phyloP scores from a whole-genome alignment of 2,329 filamentous ascomycete genomes.

The Verticillium isaacii region DNA sequence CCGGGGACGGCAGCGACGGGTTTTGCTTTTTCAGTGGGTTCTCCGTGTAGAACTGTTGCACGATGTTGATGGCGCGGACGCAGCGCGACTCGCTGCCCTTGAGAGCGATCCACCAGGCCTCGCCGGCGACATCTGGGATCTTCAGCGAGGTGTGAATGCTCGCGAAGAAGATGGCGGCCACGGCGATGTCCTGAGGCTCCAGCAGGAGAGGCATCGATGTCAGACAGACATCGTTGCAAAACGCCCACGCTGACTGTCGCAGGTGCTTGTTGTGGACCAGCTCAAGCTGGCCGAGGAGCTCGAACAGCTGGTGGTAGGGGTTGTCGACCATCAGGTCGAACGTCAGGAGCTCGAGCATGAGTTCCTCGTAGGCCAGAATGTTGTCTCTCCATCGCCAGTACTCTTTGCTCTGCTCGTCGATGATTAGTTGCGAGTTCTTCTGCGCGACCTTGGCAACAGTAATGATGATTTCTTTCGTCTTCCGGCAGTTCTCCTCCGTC shows the following conservation, averaged over 20 bases:
- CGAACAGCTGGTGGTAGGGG: slow-evolving; percentile 79
- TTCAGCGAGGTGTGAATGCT: slow-evolving; percentile 67
- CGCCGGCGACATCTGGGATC: slow-evolving; percentile 72
- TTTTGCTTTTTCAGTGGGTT: slow-evolving; percentile 58
- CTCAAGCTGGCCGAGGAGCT: slow-evolving; percentile 69
- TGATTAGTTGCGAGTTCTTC: slow-evolving; percentile 83
- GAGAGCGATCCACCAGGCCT: slow-evolving; percentile 83
- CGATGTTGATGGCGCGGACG: slow-evolving; percentile 66
- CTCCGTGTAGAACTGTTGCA: slow-evolving; percentile 64
- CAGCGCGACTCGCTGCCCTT: slow-evolving; percentile 68
- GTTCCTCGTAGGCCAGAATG: slow-evolving; percentile 86
- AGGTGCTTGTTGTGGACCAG: slow-evolving; percentile 76
- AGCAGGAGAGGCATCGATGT: slow-evolving; percentile 82
- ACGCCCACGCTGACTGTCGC: slow-evolving; percentile 86
- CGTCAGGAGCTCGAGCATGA: slow-evolving; percentile 85
- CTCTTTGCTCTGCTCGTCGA: slow-evolving; percentile 96
- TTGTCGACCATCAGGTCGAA: slow-evolving; percentile 91
- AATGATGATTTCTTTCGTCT: slow-evolving; percentile 91
- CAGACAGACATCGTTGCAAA: slow-evolving; percentile 84
- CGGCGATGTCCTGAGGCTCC: slow-evolving; percentile 74
- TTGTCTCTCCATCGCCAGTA: slow-evolving; percentile 98
- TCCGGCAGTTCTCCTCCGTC: slow-evolving; percentile 93
- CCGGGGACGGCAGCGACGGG: slow-evolving; percentile 46
- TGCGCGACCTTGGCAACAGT: slow-evolving; percentile 92
- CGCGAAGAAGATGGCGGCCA: slow-evolving; percentile 81